Evolutionary conservation across 352 stramenopile genomes (phyloP).

Genomic region (Blastocystis sp.): DNA sequence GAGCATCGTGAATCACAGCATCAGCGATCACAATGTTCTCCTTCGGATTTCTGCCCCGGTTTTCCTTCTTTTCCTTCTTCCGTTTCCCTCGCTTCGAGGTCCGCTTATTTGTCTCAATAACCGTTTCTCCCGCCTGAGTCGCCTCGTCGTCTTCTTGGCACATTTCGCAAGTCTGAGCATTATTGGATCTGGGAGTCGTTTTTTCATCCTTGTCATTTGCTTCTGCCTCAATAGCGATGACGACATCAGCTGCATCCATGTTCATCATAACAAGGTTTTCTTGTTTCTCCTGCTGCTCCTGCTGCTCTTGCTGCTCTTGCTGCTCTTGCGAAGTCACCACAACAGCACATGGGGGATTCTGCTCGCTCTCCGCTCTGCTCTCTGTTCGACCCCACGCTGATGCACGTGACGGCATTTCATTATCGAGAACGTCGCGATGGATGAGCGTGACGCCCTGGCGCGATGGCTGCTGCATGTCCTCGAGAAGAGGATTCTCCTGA

Average conservation of each 20-base stretch:
- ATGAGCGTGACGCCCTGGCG: neutral
- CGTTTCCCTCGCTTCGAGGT: neutral
- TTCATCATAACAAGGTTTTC: too few species aligned
- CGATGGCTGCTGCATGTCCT: neutral
- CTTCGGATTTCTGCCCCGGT: neutral
- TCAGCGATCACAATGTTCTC: neutral
- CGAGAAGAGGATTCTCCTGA: neutral
- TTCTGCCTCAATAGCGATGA: too few species aligned
- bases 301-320: too few species aligned
- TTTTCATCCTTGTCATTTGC: too few species aligned
- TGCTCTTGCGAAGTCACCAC: too few species aligned
- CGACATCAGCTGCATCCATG: too few species aligned
- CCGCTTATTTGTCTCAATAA: neutral
- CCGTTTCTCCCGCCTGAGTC: neutral
- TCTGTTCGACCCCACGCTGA: neutral
- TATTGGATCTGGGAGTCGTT: too few species aligned
- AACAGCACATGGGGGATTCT: too few species aligned
- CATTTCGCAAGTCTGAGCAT: too few species aligned
- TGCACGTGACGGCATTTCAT: neutral
- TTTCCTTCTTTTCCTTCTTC: neutral
- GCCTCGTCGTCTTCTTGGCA: neutral
- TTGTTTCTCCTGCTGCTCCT: too few species aligned
- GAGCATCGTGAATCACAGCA: neutral
- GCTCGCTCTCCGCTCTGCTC: too few species aligned
- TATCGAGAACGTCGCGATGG: neutral